Evolutionary conservation across 225 moss, liverwort and hornwort species (phyloP).

Genomic region (Polytrichum commune): DNA sequence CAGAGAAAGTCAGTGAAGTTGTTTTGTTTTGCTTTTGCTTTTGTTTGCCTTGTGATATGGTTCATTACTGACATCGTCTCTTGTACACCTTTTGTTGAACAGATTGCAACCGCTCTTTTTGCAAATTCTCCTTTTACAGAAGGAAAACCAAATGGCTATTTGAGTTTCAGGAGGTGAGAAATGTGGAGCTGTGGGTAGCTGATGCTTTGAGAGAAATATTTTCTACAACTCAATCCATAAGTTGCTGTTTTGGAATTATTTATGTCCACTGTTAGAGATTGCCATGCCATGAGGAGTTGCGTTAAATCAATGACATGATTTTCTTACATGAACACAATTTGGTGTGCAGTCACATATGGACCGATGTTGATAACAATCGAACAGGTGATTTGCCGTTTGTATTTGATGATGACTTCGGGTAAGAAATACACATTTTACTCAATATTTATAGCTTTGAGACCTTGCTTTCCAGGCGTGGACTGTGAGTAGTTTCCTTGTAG

Average conservation of each 20-base stretch:
- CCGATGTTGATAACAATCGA: conserved; percentile 62
- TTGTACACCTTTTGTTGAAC: conserved; percentile 4
- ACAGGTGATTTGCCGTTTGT: conserved; percentile 82
- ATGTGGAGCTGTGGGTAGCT: background rate
- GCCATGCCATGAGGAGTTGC: background rate
- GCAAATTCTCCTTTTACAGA: conserved; percentile 74
- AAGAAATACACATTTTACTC: conserved; percentile 10
- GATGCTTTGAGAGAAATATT: background rate
- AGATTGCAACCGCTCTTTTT: conserved; percentile 84
- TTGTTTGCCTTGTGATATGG: background rate
- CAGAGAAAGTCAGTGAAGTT: no score
- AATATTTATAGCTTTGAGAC: no score
- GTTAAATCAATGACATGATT: background rate
- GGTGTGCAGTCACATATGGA: conserved; percentile 67
- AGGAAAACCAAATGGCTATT: conserved; percentile 66
- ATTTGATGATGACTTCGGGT: conserved; percentile 79
- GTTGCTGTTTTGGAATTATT: background rate
- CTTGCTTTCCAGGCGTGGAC: no score
- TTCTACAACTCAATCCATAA: background rate
- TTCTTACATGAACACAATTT: background rate
- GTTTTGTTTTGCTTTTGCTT: conserved; percentile 2
- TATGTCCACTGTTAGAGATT: background rate
- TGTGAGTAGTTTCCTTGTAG: no score
- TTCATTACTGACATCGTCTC: no score
- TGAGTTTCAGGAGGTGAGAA: conserved; percentile 71